Base-by-base conservation (phyloP, 2,329 filamentous ascomycete species). In the Pyrenophora graminea region DNA sequence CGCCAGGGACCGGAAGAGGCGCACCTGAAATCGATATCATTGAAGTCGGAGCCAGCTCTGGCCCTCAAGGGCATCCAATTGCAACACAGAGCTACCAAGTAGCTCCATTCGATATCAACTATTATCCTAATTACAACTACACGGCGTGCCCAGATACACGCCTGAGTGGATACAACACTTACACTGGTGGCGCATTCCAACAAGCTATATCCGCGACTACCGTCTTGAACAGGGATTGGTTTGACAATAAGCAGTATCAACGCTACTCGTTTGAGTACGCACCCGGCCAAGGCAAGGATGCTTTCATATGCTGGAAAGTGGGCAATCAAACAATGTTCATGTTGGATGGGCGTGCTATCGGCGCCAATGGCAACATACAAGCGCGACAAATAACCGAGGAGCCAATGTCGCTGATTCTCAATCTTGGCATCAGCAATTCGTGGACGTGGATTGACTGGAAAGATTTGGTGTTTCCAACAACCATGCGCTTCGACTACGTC, bases 201-300 rank as follows among this genome's bases (percentile, higher is more conserved):
- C 80, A 84, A 66, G 81, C 81, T 27, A 74, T 84, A 10, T 81
- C 78, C n/a, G 79, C 75, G 5, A 80, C 80, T 9, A 81, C 80
- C 0, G 76, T 78, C 42, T 70, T 84, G 9, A 83, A 83, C 63
- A 80, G 79, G 52, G 59, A 76, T 8, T 84, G 81, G 82, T 84
- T 79, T 48, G 79, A 83, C 50, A 78, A 79, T 4, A 73, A 76
- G 12, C 66, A 72, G 17, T 84, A 82, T 59, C 81, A 84, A 59
- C 80, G 77, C 42, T 84, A 80, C 63, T 77, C 79, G 1, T 83
- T 81, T 48, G 81, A 84, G 54, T 83, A 84, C 53, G 71, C 68
- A 0, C 80, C 81, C 1, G 81, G 81, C 3, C 71, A 72, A 15
- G 71, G 69, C 30, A 64, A 76, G 53, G 73, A 78, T 12, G 71